A percentile compares a stretch with the other conserved stretches of the same genome.
Conservation (phyloP, 108 stramenopile species). For the Ochromonas danica region DNA sequence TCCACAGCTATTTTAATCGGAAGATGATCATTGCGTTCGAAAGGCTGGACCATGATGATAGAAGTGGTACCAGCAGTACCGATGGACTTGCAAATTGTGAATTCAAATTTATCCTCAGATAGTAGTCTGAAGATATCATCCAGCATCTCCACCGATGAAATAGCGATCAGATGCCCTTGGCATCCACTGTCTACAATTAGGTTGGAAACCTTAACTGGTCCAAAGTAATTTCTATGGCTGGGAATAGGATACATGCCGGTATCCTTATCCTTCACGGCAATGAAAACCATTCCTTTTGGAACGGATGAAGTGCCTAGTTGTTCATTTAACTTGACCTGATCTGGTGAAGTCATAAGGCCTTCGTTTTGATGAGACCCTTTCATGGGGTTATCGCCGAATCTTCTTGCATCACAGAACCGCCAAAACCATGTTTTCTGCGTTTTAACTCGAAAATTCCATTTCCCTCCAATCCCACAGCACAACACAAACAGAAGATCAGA, state of each 20-base stretch:
- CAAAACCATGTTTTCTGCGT: no score
- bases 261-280: neutral
- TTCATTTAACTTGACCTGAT: neutral
- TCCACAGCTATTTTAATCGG: neutral
- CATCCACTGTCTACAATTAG: neutral
- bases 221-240: neutral
- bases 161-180: neutral
- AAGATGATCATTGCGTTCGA: neutral
- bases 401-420: no score
- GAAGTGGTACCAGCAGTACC: neutral
- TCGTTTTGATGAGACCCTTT: no score
- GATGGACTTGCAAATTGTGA: neutral
- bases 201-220: neutral
- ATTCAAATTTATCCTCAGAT: neutral
- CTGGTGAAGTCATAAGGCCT: neutral
- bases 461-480: no score
- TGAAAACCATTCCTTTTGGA: neutral
- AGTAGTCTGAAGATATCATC: neutral
- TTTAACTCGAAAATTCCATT: no score
- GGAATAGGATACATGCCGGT: conserved; percentile 1
- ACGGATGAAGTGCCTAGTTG: neutral
- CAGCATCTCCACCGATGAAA: neutral
- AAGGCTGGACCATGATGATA: neutral
- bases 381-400: no score
- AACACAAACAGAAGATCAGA: no score